phyloP scores from a whole-genome alignment of 345 rosid genomes.

The Hibiscus trionum region DNA sequence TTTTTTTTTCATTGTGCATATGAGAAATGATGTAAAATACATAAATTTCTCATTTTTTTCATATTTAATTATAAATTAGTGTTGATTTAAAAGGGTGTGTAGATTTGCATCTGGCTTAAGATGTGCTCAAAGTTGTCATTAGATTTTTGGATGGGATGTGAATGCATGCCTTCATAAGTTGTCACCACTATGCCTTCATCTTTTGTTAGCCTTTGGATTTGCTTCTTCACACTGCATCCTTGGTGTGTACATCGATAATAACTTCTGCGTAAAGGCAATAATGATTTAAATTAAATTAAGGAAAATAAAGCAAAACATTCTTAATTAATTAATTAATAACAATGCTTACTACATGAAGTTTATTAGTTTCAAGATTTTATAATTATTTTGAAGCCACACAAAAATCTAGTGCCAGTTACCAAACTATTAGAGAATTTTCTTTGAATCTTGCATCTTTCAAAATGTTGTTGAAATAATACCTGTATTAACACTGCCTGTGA shows the following conservation, averaged over 20 bases:
- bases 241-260: slow-evolving; percentile 74
- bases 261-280: slow-evolving; percentile 40
- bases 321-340: background rate
- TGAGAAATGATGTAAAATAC: background rate
- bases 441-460: no score
- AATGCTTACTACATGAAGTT: background rate
- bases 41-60: background rate
- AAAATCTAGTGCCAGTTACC: no score
- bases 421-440: no score
- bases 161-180: slow-evolving; percentile 91
- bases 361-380: background rate
- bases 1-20: background rate
- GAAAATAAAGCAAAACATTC: background rate
- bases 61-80: background rate
- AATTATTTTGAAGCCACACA: no score
- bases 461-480: no score
- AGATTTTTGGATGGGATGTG: slow-evolving; percentile 65
- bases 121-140: slow-evolving; percentile 87
- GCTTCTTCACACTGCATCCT: slow-evolving; percentile 94
- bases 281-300: background rate
- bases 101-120: slow-evolving; percentile 78
- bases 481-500: no score
- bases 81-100: slow-evolving; percentile 26
- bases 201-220: slow-evolving; percentile 63
- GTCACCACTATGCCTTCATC: slow-evolving; percentile 89